These are phyloP conservation scores for Serendipita indica DNA, from an alignment of 768 basidiomycete genomes.

Conservation along the genomic window DNA sequence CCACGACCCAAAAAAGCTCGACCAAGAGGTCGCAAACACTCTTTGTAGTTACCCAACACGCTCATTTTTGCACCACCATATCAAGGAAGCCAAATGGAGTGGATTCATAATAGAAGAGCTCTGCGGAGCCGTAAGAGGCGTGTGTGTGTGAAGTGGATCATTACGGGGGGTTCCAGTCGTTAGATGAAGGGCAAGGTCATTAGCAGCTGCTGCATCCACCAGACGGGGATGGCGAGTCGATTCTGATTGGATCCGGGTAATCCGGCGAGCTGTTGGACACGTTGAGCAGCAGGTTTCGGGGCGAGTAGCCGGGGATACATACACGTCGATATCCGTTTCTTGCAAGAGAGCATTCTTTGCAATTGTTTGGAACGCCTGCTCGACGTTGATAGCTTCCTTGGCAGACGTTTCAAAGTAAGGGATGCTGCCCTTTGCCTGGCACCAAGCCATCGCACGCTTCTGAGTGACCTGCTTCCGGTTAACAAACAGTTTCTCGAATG, in stretches of 20 bases:
- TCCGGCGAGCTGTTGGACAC: constrained; percentile 79
- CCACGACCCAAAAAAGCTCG: too few species aligned
- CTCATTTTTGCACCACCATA: too few species aligned
- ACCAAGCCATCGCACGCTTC: constrained; percentile 99
- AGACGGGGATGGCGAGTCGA: constrained; percentile 85
- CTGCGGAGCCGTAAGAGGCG: too few species aligned
- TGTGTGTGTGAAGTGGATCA: background rate
- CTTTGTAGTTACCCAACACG: background rate
- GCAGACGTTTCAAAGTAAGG: constrained; percentile 99
- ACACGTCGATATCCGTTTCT: constrained; percentile 93
- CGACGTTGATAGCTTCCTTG: constrained; percentile 99
- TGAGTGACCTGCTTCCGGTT: constrained; percentile 72
- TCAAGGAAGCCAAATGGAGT: too few species aligned
- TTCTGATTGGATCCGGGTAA: constrained; percentile 96
- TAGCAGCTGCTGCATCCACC: constrained; percentile 86
- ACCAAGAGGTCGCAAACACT: too few species aligned
- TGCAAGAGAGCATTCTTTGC: constrained; percentile 99
- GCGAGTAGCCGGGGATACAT: constrained; percentile 24
- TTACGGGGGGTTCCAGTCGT: background rate
- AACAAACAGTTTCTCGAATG: background rate
- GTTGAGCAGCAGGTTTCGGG: constrained; percentile 13
- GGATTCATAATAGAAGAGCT: too few species aligned
- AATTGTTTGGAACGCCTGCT: constrained; percentile 98
- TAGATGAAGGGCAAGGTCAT: constrained; percentile 17
- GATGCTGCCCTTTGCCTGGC: constrained; percentile 97